Percentiles rank a stretch among this genome's conserved stretches.
Evolutionary conservation across 176 grass and related monocot genomes (phyloP).

Genomic region (Cenchrus purpureus): DNA sequence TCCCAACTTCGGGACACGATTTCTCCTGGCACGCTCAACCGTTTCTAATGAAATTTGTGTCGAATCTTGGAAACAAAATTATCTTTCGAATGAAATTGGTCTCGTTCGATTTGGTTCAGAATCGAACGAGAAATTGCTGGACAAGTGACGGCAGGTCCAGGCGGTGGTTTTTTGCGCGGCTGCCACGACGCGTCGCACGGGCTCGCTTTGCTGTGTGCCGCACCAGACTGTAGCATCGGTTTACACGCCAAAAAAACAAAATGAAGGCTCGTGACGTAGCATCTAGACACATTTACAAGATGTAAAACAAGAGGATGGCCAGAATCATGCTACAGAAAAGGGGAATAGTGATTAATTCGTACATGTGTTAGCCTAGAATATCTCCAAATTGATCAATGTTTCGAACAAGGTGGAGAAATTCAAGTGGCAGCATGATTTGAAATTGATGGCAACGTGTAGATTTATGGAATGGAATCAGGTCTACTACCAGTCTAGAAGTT

Average conservation of each 20-base stretch:
- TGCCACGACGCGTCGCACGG: neutral
- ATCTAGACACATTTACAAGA: neutral
- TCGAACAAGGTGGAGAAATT: neutral
- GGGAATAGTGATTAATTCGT: neutral
- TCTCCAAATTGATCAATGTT: neutral
- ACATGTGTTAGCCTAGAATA: neutral
- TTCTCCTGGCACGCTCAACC: neutral
- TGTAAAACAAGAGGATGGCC: neutral
- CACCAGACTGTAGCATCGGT: neutral
- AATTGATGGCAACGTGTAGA: too few relatives aligned
- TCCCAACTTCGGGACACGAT: slow-evolving; percentile 14
- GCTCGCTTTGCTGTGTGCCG: neutral
- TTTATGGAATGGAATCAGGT: neutral
- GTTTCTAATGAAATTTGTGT: neutral
- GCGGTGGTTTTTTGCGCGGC: slow-evolving; percentile 32
- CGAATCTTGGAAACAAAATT: neutral
- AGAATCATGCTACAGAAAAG: neutral
- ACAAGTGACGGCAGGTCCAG: neutral
- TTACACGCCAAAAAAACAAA: neutral
- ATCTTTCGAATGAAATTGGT: slow-evolving; percentile 30
- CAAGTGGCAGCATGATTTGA: neutral
- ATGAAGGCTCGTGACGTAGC: neutral
- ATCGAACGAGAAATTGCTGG: slow-evolving; percentile 6
- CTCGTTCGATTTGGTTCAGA: slow-evolving; percentile 10
- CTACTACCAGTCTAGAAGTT: neutral